Evolutionary conservation across 1,284 basidiomycete genomes (phyloP).

Genomic region (Fomitopsis palustris): DNA sequence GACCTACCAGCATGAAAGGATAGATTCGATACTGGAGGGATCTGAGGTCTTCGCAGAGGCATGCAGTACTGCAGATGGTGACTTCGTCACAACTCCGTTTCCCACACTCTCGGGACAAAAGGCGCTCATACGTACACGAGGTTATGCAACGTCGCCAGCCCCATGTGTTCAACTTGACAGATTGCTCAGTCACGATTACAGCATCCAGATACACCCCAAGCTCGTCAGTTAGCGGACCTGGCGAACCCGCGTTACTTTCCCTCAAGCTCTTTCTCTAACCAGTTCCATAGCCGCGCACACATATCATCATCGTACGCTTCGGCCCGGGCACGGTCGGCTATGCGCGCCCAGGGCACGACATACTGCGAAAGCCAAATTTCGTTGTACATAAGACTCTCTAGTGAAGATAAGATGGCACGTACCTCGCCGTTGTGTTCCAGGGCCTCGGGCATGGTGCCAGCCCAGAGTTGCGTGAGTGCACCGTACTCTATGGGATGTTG

Average conservation of each 20-base stretch:
- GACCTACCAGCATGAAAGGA: no score
- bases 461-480: constrained; percentile 24
- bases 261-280: constrained; percentile 35
- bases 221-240: no score
- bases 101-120: no score
- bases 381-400: not conserved
- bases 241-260: not conserved
- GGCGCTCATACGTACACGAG: no score
- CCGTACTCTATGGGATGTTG: constrained; percentile 18
- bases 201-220: no score
- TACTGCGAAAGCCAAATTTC: not conserved
- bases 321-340: constrained; percentile 17
- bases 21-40: no score
- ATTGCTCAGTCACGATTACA: no score
- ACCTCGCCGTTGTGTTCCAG: constrained; percentile 21
- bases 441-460: constrained; percentile 20
- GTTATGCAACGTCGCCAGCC: no score
- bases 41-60: no score
- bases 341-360: constrained; percentile 37
- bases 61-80: no score
- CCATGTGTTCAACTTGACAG: no score
- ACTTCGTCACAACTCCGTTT: no score
- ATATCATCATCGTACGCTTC: constrained; percentile 27
- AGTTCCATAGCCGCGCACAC: constrained; percentile 35
- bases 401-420: not conserved